phyloP scores from a whole-genome alignment of 805 yeast species.

The Brettanomyces bruxellensis region DNA sequence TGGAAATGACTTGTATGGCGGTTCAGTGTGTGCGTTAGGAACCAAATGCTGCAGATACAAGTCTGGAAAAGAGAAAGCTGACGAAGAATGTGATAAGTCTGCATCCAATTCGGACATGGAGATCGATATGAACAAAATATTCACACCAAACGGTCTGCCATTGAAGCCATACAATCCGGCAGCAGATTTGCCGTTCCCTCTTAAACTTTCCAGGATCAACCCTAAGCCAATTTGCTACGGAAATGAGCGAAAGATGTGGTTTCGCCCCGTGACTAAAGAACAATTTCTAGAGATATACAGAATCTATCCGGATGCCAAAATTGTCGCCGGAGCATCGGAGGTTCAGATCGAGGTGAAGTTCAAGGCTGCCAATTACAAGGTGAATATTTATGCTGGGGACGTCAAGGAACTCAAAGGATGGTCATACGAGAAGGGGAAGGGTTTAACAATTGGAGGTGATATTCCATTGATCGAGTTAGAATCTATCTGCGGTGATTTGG shows the following conservation, averaged over 20 bases:
- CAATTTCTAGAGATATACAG: constrained; percentile 28
- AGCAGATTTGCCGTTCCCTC: constrained; percentile 34
- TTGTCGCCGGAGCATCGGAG: constrained; percentile 41
- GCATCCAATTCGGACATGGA: constrained; percentile 11
- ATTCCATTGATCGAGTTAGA: constrained; percentile 32
- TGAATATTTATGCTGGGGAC: constrained; percentile 33
- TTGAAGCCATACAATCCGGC: constrained; percentile 29
- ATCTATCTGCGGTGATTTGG: constrained; percentile 24
- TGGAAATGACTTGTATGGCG: constrained; percentile 3
- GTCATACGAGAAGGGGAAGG: constrained; percentile 30
- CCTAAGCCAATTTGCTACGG: constrained; percentile 28
- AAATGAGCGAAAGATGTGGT: constrained; percentile 32
- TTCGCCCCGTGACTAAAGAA: constrained; percentile 31
- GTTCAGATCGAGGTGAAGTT: constrained; percentile 38
- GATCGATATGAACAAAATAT: constrained; percentile 24
- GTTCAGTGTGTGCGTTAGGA: constrained; percentile 22
- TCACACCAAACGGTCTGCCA: constrained; percentile 32
- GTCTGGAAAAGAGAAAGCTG: constrained; percentile 5
- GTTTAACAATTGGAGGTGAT: constrained; percentile 35
- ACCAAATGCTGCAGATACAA: constrained; percentile 29
- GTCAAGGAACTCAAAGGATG: constrained; percentile 29
- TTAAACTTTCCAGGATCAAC: constrained; percentile 20
- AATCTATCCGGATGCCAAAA: constrained; percentile 28
- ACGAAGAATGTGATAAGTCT: constrained; percentile 8
- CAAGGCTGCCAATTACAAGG: constrained; percentile 31